These are phyloP conservation scores for Malassezia sympodialis DNA, from an alignment of 1,284 basidiomycete genomes.

Conservation along the genomic window DNA sequence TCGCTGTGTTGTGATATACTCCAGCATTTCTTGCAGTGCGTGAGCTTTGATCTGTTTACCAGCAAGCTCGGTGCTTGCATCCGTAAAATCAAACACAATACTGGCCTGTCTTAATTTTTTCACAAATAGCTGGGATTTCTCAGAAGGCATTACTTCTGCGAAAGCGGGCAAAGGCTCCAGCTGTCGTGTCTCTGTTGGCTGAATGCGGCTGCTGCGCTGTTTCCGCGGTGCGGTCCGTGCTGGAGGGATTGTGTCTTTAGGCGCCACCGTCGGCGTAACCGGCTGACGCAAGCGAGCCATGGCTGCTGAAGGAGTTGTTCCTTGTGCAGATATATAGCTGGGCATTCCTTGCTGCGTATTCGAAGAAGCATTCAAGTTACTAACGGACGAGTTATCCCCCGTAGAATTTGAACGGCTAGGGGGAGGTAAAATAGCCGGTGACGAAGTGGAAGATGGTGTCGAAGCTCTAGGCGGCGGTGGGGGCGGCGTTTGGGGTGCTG, in stretches of 20 bases:
- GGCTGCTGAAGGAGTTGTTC: constrained; percentile 5
- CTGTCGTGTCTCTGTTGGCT: constrained; percentile 88
- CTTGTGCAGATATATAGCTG: neutral
- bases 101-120: constrained; percentile 92
- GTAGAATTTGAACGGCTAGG: neutral
- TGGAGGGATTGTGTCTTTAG: constrained; percentile 45
- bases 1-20: constrained; percentile 93
- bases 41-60: constrained; percentile 99
- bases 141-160: constrained; percentile 77
- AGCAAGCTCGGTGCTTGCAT: constrained; percentile 84
- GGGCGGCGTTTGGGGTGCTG: neutral
- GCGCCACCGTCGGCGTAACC: constrained; percentile 19
- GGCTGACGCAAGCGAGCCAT: constrained; percentile 23
- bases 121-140: constrained; percentile 82
- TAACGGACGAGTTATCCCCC: neutral
- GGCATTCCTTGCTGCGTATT: neutral
- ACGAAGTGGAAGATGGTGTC: neutral
- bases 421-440: neutral
- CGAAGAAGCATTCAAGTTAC: neutral
- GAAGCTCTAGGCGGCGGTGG: neutral
- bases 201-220: constrained; percentile 59
- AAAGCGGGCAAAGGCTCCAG: constrained; percentile 92
- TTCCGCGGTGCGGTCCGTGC: constrained; percentile 46
- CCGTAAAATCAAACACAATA: constrained; percentile 97
- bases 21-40: constrained; percentile 95